phyloP scores from a whole-genome alignment of 1,284 basidiomycete species.

The Fomitiporia mediterranea region DNA sequence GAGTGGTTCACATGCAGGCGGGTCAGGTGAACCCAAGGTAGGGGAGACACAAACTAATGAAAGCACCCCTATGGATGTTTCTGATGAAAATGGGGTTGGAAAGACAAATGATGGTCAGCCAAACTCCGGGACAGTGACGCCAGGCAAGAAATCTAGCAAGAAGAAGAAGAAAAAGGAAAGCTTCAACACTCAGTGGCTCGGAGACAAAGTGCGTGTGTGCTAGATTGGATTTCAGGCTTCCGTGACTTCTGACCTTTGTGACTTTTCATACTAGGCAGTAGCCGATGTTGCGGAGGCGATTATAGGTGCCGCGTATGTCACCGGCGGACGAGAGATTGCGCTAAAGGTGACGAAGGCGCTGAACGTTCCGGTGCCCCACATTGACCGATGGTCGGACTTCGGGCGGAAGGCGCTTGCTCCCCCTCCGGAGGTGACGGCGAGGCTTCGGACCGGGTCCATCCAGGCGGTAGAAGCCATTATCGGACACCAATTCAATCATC shows the following conservation, averaged over 20 bases:
- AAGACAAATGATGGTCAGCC: slow-evolving; percentile 12
- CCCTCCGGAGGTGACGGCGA: slow-evolving; percentile 38
- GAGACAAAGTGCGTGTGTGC: slow-evolving; percentile 59
- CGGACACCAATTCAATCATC: slow-evolving; percentile 53
- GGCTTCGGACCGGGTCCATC: slow-evolving; percentile 41
- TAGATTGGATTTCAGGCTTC: slow-evolving; percentile 5
- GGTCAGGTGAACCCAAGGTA: neutral
- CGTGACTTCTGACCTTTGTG: slow-evolving; percentile 4
- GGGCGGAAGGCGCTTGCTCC: slow-evolving; percentile 42
- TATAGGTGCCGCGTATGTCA: slow-evolving; percentile 72
- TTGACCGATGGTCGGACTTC: slow-evolving; percentile 70
- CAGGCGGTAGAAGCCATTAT: slow-evolving; percentile 58
- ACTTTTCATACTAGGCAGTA: slow-evolving; percentile 56
- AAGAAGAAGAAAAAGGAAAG: slow-evolving; percentile 44
- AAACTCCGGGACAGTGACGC: slow-evolving; percentile 20
- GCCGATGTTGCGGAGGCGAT: slow-evolving; percentile 81
- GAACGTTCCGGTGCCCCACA: slow-evolving; percentile 52
- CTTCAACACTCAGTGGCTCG: slow-evolving; percentile 50
- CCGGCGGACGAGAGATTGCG: slow-evolving; percentile 60
- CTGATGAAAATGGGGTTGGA: neutral
- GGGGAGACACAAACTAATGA: neutral
- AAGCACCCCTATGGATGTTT: neutral
- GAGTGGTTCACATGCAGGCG: neutral
- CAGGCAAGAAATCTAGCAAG: slow-evolving; percentile 36
- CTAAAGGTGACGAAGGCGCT: slow-evolving; percentile 59